Evolutionary conservation across 1,284 basidiomycete genomes (phyloP), one percentile per base, ranked within the genome.

Genomic region (Sphagnurus paluster): DNA sequence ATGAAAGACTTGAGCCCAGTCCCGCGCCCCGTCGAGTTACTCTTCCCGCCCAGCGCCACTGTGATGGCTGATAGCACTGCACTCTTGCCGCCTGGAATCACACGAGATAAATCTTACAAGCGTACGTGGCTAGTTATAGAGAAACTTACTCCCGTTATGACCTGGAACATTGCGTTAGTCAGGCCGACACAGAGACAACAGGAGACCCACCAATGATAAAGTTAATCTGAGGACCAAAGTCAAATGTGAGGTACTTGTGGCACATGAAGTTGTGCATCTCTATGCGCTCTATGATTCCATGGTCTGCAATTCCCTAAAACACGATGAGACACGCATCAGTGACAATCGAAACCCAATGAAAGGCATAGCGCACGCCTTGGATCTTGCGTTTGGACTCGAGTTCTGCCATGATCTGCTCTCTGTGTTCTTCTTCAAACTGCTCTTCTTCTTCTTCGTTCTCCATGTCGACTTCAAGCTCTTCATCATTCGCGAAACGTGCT

Each of bases 181-280:
- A 30, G 7, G 14, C 14, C 11, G 11, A 7, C 2, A 7, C 11
- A 30, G 14, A 30, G 14, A 30, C 28, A 33, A 16, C n/a, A 33
- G n/a, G n/a, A 43, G n/a, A 80, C 75, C 64, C 70, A 77, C 97
- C 97, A 47, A 98, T 96, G 55, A 99, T 88, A 62, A 99, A 98
- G 70, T 99, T 98, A 63, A 98, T 89, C 64, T 93, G 91, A 2
- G 87, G 85, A 0, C 88, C 92, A 56, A 97, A 92, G 4, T 77
- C 74, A 65, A 97, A 89, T 0, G 76, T 82, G 38, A 95, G 77
- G 64, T 80, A 84, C 60, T 83, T 78, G 70, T 99, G 97, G 64
- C 94, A 98, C 95, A 99, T 98, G 69, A 99, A 99, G 65, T 98
- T 89, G 61, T 84, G 76, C 76, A 97, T 82, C 59, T 91, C 86